Evolutionary conservation across 2,329 filamentous ascomycete species (phyloP).

Genomic region (Colletotrichum agaves): DNA sequence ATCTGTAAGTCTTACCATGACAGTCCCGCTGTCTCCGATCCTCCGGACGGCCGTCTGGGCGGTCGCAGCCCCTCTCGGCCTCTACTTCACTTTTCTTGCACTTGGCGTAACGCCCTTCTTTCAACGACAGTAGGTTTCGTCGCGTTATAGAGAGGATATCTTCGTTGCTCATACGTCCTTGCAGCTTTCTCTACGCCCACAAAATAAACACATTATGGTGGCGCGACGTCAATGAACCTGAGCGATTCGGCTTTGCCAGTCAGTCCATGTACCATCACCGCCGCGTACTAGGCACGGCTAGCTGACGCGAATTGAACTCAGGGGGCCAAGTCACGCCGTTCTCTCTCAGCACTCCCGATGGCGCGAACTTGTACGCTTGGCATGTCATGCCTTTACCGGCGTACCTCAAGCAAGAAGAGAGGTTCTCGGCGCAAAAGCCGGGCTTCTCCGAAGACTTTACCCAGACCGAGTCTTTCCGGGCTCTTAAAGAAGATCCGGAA

Average conservation of each 20-base stretch:
- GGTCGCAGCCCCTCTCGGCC: slow-evolving; percentile 66
- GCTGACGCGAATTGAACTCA: slow-evolving; percentile 47
- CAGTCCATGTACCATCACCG: slow-evolving; percentile 43
- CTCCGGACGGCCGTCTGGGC: slow-evolving; percentile 59
- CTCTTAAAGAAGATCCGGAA: slow-evolving; percentile 72
- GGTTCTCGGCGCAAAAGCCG: slow-evolving; percentile 62
- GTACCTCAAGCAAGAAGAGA: slow-evolving; percentile 77
- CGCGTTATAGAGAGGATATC: background rate
- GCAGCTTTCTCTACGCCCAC: slow-evolving; percentile 85
- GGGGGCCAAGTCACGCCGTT: slow-evolving; percentile 92
- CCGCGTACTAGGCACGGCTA: slow-evolving; percentile 2
- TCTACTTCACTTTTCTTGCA: slow-evolving; percentile 75
- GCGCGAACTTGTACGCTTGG: slow-evolving; percentile 86
- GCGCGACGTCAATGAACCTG: slow-evolving; percentile 79
- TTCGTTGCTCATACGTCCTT: background rate
- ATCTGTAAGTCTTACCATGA: slow-evolving; percentile 39
- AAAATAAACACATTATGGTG: slow-evolving; percentile 78
- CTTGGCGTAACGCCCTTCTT: slow-evolving; percentile 75
- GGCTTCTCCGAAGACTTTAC: slow-evolving; percentile 66
- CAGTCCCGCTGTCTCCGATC: slow-evolving; percentile 45
- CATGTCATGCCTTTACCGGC: slow-evolving; percentile 84
- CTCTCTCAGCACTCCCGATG: slow-evolving; percentile 77
- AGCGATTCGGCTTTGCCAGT: slow-evolving; percentile 90
- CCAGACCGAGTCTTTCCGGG: slow-evolving; percentile 65
- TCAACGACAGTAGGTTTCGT: slow-evolving; percentile 77